Percentiles rank a stretch among this genome's conserved stretches.
phyloP scores from a whole-genome alignment of 2,329 filamentous ascomycete genomes.

The Aspergillus brasiliensis region DNA sequence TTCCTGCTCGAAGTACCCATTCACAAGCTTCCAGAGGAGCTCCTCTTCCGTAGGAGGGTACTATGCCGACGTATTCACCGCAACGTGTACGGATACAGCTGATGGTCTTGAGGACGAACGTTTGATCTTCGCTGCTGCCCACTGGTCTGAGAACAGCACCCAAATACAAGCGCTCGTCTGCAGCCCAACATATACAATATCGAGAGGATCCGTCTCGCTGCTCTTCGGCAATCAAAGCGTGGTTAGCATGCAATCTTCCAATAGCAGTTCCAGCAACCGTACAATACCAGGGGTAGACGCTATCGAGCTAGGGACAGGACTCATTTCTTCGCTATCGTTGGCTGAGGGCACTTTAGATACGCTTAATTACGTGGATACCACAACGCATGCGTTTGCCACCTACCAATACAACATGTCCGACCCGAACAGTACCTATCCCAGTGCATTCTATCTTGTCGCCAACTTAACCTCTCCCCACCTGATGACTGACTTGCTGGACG shows the following conservation, averaged over 20 bases:
- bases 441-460: constrained; percentile 4
- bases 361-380: background rate
- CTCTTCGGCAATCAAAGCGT: constrained; percentile 10
- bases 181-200: constrained; percentile 6
- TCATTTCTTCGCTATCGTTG: background rate
- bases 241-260: background rate
- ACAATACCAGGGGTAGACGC: background rate
- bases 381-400: background rate
- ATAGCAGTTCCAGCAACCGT: background rate
- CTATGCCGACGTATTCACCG: background rate
- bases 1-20: background rate
- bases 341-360: background rate
- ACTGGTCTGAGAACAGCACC: constrained; percentile 7
- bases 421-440: constrained; percentile 5
- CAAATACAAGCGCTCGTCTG: constrained; percentile 5
- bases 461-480: constrained; percentile 6
- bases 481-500: background rate
- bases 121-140: constrained; percentile 5
- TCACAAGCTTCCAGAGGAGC: background rate
- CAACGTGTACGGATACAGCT: background rate
- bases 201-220: background rate
- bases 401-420: background rate
- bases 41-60: background rate
- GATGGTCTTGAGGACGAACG: background rate
- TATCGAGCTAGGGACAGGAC: constrained; percentile 1